phyloP scores from a whole-genome alignment of 2,329 filamentous ascomycete genomes.

The Penicillium sp. region DNA sequence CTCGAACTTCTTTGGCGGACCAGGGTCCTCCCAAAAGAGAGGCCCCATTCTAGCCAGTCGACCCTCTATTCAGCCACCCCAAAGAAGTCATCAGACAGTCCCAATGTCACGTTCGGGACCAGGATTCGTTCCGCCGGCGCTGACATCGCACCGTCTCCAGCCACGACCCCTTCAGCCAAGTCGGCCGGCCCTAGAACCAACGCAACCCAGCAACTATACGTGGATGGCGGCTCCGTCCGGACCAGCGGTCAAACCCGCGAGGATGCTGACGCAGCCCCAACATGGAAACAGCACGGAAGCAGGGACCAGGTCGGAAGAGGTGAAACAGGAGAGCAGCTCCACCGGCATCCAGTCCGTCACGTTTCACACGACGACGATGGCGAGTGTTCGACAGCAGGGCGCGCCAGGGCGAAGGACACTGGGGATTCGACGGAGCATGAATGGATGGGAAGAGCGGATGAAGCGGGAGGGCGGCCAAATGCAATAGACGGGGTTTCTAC shows the following conservation, averaged over 20 bases:
- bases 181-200: conserved; percentile 32
- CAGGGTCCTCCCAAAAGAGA: conserved; percentile 19
- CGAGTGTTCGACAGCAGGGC: conserved; percentile 29
- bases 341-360: conserved; percentile 30
- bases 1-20: conserved; percentile 47
- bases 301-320: conserved; percentile 19
- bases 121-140: conserved; percentile 18
- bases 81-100: conserved; percentile 10
- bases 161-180: conserved; percentile 29
- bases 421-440: conserved; percentile 43
- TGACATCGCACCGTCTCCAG: conserved; percentile 31
- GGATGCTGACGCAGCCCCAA: conserved; percentile 12
- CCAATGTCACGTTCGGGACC: conserved; percentile 10
- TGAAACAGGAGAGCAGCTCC: conserved; percentile 25
- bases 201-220: conserved; percentile 32
- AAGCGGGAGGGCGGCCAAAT: conserved; percentile 25
- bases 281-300: conserved; percentile 8
- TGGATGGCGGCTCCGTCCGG: conserved; percentile 30
- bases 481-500: conserved; percentile 10
- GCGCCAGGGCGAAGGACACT: conserved; percentile 34
- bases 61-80: conserved; percentile 9
- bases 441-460: conserved; percentile 41
- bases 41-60: conserved; percentile 6
- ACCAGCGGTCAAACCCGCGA: conserved; percentile 20
- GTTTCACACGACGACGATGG: conserved; percentile 41